Evolutionary conservation across 2,329 filamentous ascomycete genomes (phyloP).

Genomic region (Neopestalotiopsis sp.): DNA sequence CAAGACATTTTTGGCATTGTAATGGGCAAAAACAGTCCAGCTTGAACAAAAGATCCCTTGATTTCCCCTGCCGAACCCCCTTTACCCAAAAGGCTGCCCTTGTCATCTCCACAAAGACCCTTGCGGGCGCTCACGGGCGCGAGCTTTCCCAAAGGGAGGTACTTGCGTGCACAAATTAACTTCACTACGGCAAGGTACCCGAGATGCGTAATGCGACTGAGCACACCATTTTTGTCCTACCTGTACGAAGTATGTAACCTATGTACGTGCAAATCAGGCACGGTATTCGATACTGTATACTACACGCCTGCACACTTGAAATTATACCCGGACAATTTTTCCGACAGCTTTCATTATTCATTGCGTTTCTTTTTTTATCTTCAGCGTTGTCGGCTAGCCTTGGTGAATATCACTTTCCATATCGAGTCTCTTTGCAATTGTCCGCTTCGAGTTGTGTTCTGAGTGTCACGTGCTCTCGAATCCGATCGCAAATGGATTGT

Average conservation of each 20-base stretch:
- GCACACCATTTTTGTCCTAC: not conserved
- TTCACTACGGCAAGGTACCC: slow-evolving; percentile 34
- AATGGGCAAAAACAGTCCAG: not conserved
- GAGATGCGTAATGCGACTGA: slow-evolving; percentile 27
- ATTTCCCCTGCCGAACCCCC: not conserved
- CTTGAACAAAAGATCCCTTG: not conserved
- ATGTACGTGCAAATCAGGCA: not conserved
- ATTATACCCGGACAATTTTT: not conserved
- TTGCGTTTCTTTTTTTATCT: not conserved
- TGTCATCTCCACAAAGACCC: slow-evolving; percentile 1
- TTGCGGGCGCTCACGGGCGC: not conserved
- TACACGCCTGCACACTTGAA: not conserved
- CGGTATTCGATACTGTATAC: not conserved
- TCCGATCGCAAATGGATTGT: not conserved
- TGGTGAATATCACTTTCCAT: not conserved
- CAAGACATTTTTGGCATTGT: too few species aligned
- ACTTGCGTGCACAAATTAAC: not conserved
- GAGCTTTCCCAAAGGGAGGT: not conserved
- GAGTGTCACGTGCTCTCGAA: not conserved
- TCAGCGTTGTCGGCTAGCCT: not conserved
- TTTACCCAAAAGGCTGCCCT: not conserved
- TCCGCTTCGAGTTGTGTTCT: not conserved
- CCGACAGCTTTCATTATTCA: not conserved
- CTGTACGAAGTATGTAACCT: too few species aligned
- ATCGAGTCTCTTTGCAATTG: not conserved